Evolutionary conservation across 1,284 basidiomycete genomes (phyloP).

Genomic region (Cryptococcus floricola): DNA sequence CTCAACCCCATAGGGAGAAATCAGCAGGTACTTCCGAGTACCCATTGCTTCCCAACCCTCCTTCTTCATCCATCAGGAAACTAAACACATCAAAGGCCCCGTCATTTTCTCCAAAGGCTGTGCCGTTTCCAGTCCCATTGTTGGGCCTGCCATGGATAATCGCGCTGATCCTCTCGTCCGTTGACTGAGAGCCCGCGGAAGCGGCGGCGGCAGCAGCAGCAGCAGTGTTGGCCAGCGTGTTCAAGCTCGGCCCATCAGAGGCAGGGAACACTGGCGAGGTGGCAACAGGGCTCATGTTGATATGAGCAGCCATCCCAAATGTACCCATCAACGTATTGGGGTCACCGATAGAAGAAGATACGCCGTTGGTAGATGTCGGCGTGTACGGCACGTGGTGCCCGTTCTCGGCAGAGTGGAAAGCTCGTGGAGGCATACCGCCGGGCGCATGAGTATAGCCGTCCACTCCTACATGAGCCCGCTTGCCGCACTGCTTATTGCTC

Average conservation of each 20-base stretch:
- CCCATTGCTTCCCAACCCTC: constrained; percentile 24
- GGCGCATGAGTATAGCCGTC: constrained; percentile 6
- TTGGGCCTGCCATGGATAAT: neutral
- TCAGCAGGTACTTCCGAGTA: constrained; percentile 40
- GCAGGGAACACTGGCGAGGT: neutral
- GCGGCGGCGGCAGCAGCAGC: neutral
- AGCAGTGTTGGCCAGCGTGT: neutral
- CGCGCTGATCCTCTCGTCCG: neutral
- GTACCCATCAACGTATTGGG: constrained; percentile 10
- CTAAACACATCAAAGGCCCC: constrained; percentile 39
- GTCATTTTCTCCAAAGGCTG: neutral
- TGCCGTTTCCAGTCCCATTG: neutral
- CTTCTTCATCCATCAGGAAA: constrained; percentile 47
- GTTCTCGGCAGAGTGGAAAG: constrained; percentile 23
- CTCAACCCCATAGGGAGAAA: constrained; percentile 40
- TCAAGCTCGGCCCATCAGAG: neutral
- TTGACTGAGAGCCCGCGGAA: neutral
- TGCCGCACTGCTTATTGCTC: constrained; percentile 13
- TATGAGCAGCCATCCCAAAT: constrained; percentile 24
- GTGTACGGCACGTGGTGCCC: neutral
- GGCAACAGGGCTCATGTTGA: neutral
- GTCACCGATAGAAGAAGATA: neutral
- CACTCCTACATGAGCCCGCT: neutral
- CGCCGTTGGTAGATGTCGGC: neutral
- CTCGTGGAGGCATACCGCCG: constrained; percentile 27